phyloP scores from a whole-genome alignment of 768 basidiomycete genomes.

The Gymnopilus junonius region DNA sequence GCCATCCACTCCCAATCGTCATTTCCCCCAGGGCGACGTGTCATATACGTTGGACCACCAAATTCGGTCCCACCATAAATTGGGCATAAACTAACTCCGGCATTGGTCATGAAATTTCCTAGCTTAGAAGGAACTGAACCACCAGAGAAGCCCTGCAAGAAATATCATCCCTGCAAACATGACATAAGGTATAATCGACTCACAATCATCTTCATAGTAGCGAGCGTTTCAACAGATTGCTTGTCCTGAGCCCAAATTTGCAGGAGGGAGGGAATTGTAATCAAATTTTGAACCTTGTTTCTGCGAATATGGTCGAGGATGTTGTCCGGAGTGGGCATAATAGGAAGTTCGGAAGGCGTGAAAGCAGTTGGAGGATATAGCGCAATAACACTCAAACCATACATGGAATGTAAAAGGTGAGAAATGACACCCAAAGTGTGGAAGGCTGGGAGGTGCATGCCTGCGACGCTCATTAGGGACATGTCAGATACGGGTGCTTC shows the following conservation, averaged over 20 bases:
- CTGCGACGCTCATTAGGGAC: constrained; percentile 19
- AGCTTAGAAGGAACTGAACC: constrained; percentile 39
- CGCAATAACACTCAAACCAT: constrained; percentile 23
- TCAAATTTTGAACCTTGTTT: constrained; percentile 31
- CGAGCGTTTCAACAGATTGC: constrained; percentile 28
- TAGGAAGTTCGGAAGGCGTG: constrained; percentile 29
- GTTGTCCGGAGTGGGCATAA: constrained; percentile 33
- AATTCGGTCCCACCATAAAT: constrained; percentile 46
- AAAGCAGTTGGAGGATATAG: constrained; percentile 38
- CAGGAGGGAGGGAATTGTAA: constrained; percentile 43
- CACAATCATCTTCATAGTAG: constrained; percentile 27
- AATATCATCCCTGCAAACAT: not conserved
- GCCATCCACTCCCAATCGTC: constrained; percentile 36
- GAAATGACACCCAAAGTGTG: constrained; percentile 36
- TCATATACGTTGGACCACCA: constrained; percentile 22
- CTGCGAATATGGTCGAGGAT: constrained; percentile 37
- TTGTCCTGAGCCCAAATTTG: constrained; percentile 39
- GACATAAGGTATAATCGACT: constrained; percentile 1
- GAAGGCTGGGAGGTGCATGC: constrained; percentile 42
- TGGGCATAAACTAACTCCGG: constrained; percentile 36
- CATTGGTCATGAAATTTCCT: constrained; percentile 36
- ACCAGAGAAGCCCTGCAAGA: constrained; percentile 34
- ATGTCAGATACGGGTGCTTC: constrained; percentile 19
- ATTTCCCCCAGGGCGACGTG: constrained; percentile 18
- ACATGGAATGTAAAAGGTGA: constrained; percentile 37